Base-by-base conservation (phyloP, 257 asterid genomes). In the Primulina tabacum region DNA sequence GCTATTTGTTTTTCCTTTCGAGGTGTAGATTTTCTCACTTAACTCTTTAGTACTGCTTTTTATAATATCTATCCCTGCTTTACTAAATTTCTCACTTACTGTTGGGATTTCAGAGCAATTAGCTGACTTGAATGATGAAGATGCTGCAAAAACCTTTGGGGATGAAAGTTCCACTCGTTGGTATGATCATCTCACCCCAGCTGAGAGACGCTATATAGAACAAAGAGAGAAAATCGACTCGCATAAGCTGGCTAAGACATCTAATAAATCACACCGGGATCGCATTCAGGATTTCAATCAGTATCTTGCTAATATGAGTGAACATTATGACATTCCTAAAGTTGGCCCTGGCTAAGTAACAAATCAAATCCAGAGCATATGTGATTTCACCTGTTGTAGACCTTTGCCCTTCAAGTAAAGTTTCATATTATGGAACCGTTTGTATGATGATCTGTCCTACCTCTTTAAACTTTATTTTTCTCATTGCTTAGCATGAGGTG, bases 271-370 rank as follows among this genome's bases (percentile, higher is more conserved):
- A 12, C 98, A 93, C 80, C 89, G 99, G 4, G 96, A 90, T 60
- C 89, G 96, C n/a, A 90, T 93, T 21, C 74, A 86, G 82, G 99
- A 93, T 76, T 93, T 93, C 90, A 93, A 93, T 67, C 99, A 90
- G 85, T 93, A 93, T 71, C 89, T 93, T 60, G 99, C 99, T 4
- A 90, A 93, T 77, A 89, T 93, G 97, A 93, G 99, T 1, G 98
- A 93, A 90, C 98, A 93, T 75, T 93, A 88, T 40, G 98, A 92
- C 87, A 92, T 92, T 21, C 97, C 98, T 40, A 92, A 92, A 78
- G 98, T 90, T 32, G 98, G 97, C 30, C 97, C 97, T 1, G 98
- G 98, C 74, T 93, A 78, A 89, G 67, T 59, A 8, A 40, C 26
- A 47, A 62, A 35, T 72, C 62, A 55, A 62, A 66, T 63, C 24